These are phyloP conservation scores for Hanseniaspora guilliermondii DNA, from an alignment of 805 yeast species.

Conservation along the genomic window DNA sequence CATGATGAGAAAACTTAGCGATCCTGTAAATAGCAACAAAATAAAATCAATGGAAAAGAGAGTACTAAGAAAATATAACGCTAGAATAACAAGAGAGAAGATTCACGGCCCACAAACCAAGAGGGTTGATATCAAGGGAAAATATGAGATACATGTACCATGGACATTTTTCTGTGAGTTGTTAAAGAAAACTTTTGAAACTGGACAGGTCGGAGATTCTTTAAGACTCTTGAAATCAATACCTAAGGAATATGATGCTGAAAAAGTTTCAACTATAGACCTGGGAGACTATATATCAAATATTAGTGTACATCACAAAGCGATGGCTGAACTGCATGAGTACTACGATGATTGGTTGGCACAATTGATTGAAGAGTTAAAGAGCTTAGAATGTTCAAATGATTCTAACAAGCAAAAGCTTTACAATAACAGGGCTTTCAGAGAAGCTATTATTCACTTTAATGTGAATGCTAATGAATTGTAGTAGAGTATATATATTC, in stretches of 20 bases:
- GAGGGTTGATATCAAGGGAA: neutral
- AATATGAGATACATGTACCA: neutral
- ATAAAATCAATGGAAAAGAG: neutral
- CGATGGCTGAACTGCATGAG: neutral
- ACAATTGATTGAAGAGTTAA: neutral
- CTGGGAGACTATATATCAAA: neutral
- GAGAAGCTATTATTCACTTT: neutral
- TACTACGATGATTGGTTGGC: neutral
- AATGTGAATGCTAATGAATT: neutral
- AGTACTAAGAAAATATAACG: neutral
- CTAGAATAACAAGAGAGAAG: neutral
- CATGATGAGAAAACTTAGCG: neutral
- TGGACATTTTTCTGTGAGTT: neutral
- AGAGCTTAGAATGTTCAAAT: neutral
- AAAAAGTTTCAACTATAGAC: neutral
- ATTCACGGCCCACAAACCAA: neutral
- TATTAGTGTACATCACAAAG: neutral
- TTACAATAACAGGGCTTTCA: neutral
- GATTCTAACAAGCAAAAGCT: neutral
- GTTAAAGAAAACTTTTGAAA: neutral
- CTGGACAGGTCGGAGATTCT: neutral
- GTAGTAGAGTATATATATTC: neutral
- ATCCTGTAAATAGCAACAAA: constrained; percentile 1
- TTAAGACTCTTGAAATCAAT: neutral
- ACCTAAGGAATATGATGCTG: neutral